These are phyloP conservation scores for Alternaria ventricosa DNA, from an alignment of 2,329 filamentous ascomycete species.

Conservation along the genomic window DNA sequence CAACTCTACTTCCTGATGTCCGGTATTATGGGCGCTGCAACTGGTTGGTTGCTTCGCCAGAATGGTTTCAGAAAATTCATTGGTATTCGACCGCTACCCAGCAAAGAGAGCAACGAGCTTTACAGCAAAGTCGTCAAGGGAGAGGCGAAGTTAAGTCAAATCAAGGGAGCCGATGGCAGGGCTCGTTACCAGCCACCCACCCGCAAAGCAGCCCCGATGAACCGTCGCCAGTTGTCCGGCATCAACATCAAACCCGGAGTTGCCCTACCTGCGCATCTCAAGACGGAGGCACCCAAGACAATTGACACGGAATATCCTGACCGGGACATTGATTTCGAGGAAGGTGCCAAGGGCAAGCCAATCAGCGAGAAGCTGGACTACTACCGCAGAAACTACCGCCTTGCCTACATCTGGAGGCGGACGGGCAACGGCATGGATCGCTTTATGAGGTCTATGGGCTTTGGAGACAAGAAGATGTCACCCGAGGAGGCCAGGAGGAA, in stretches of 20 bases:
- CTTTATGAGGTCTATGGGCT: conserved; percentile 23
- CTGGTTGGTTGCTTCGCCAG: conserved; percentile 49
- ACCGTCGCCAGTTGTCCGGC: conserved; percentile 22
- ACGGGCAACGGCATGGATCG: conserved; percentile 14
- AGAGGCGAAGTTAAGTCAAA: conserved; percentile 30
- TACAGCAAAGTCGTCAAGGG: conserved; percentile 36
- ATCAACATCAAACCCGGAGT: conserved; percentile 36
- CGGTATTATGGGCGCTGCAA: conserved; percentile 48
- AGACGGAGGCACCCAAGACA: conserved; percentile 13
- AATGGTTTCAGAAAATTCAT: conserved; percentile 47
- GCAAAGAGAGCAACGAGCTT: conserved; percentile 29
- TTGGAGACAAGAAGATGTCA: conserved; percentile 22
- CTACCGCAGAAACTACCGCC: conserved; percentile 34
- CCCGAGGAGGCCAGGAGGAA: conserved; percentile 31
- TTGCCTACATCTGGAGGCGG: conserved; percentile 27
- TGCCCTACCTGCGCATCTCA: conserved; percentile 34
- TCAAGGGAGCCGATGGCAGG: conserved; percentile 33
- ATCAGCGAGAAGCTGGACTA: conserved; percentile 32
- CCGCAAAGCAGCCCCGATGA: conserved; percentile 7
- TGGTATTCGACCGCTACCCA: conserved; percentile 41
- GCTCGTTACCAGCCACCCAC: conserved; percentile 39
- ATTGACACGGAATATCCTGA: conserved; percentile 22
- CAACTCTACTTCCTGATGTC: conserved; percentile 68
- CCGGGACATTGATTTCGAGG: conserved; percentile 31
- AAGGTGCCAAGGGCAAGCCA: conserved; percentile 26